Evolutionary conservation across 2,329 filamentous ascomycete genomes (phyloP).

Genomic region (Fonsecaea nubica): DNA sequence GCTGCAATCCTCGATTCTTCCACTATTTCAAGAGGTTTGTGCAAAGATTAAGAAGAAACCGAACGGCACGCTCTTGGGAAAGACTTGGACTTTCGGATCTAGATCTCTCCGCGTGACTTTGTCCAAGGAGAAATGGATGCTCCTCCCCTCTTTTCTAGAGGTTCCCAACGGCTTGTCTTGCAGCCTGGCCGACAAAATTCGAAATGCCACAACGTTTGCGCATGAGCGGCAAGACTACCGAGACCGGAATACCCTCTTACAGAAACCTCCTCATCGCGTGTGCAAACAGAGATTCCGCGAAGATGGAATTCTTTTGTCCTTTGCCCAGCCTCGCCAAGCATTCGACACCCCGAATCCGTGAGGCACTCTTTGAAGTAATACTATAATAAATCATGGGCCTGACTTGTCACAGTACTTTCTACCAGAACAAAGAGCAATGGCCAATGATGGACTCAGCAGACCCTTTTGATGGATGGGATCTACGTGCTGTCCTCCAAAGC

Average conservation of each 20-base stretch:
- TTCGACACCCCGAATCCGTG: not conserved
- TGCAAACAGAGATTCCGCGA: conserved; percentile 4
- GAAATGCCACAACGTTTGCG: not conserved
- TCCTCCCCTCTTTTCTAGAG: not conserved
- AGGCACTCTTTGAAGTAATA: not conserved
- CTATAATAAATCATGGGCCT: not conserved
- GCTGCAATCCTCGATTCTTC: not conserved
- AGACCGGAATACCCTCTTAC: not conserved
- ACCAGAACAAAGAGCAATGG: not conserved
- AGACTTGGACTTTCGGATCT: not conserved
- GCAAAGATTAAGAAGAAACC: not conserved
- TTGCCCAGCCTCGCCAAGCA: not conserved
- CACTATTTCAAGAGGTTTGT: not conserved
- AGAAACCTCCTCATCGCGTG: conserved; percentile 3
- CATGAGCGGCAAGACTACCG: not conserved
- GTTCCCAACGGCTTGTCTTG: not conserved
- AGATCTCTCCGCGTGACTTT: not conserved
- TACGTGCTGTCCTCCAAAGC: not conserved
- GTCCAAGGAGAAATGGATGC: not conserved
- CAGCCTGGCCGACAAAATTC: not conserved
- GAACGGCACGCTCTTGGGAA: not conserved
- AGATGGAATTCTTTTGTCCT: conserved; percentile 2
- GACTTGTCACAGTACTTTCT: not conserved
- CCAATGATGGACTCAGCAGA: not conserved
- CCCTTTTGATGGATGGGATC: not conserved